Base-by-base conservation (phyloP, 2,329 filamentous ascomycete species). In the Aschersonia sp. region DNA sequence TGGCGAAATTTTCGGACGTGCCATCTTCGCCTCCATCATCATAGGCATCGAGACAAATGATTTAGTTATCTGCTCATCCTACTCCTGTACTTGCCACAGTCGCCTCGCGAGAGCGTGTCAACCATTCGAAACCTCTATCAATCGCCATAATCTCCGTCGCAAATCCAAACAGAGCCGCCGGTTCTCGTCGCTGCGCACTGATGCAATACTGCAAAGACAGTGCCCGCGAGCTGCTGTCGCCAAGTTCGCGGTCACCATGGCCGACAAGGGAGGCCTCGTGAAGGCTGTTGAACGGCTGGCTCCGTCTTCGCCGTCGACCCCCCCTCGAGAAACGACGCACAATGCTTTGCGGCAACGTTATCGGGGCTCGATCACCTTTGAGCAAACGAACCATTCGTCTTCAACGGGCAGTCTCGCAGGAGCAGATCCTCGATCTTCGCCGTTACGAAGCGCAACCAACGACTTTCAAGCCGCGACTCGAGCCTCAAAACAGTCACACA, bases 301-400 rank as follows among this genome's bases (percentile, higher is more conserved):
- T 49, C 71, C 74, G 48, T 74, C 73, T 42, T 65, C 67, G 45
- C 58, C 71, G 47, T 62, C 65, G 46, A 62, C 70, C 42, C 59
- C 66, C 53, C 64, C 66, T 45, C 64, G 62, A 50, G 66, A 69
- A 53, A 59, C 66, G 51, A 65, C 67, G 49, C 56, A 67, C 30
- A 56, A 58, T 49, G 61, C 65, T 30, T 55, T 69, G 48, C 72
- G 74, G 30, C 69, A 74, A 47, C 73, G 75, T 50, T 75, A 74
- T 52, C 70, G 74, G 48, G 72, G 69, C 45, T 62, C 65, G 32
- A 61, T 62, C 46, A 65, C 61, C 51, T 55, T 59, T 20, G 58
- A 56, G 48, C 56, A 58, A 40, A 55, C 58, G 47, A 48, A 52
- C 20, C 56, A 44, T 61, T 20, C 61, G 60, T 9, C 61, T 30